Conservation (phyloP, 2,329 filamentous ascomycete species). For the Aureobasidium leucospermi region DNA sequence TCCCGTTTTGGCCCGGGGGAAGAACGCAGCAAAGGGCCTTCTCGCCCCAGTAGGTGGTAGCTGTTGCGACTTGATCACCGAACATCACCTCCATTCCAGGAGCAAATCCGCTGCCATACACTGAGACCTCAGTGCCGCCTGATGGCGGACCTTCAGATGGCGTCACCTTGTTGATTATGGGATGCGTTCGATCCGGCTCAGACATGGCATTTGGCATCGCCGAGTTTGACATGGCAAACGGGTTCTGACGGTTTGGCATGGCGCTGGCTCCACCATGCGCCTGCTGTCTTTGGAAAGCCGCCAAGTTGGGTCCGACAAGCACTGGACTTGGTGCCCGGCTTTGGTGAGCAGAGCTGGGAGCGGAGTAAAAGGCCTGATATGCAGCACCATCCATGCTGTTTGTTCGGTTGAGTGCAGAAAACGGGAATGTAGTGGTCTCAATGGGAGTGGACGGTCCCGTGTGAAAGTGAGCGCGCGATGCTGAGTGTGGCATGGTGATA, state of each 20-base stretch:
- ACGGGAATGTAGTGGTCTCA: slow-evolving; percentile 49
- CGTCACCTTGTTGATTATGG: slow-evolving; percentile 73
- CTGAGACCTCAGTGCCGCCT: slow-evolving; percentile 80
- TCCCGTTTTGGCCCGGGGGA: slow-evolving; percentile 62
- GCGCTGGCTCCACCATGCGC: slow-evolving; percentile 16
- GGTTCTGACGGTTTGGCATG: slow-evolving; percentile 13
- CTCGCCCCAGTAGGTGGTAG: slow-evolving; percentile 74
- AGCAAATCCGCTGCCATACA: slow-evolving; percentile 73
- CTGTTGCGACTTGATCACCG: slow-evolving; percentile 60
- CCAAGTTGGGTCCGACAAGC: slow-evolving; percentile 29
- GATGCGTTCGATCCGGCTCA: slow-evolving; percentile 30
- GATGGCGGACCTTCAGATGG: slow-evolving; percentile 73
- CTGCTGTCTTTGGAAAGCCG: slow-evolving; percentile 26
- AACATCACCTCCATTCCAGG: slow-evolving; percentile 80
- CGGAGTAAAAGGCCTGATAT: slow-evolving; percentile 55
- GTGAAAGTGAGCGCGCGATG: slow-evolving; percentile 36
- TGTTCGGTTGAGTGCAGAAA: slow-evolving; percentile 16
- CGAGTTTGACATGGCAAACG: slow-evolving; percentile 13
- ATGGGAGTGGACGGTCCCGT: slow-evolving; percentile 61
- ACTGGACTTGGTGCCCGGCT: slow-evolving; percentile 73
- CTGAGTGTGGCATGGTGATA: slow-evolving; percentile 16
- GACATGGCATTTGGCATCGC: slow-evolving; percentile 1
- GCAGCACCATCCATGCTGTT: slow-evolving; percentile 52
- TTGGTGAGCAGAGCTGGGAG: slow-evolving; percentile 62
- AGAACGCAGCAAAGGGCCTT: slow-evolving; percentile 72